Evolutionary conservation across 2,329 filamentous ascomycete species (phyloP).

Genomic region (Zymoseptoria passerinii): DNA sequence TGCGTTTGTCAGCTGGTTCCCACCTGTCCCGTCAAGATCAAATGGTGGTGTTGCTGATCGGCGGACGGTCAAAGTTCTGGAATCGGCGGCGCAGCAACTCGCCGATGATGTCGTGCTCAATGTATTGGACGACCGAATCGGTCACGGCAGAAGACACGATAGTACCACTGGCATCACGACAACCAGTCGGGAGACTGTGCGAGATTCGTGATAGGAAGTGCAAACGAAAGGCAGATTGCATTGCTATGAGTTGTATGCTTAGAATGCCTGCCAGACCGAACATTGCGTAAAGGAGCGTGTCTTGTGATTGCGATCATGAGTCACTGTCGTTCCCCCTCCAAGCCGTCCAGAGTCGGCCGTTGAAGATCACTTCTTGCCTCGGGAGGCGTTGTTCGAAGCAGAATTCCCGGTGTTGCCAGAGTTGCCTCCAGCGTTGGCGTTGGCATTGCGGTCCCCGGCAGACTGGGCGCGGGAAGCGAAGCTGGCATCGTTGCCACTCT

Average conservation of each 20-base stretch:
- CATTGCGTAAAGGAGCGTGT: neutral
- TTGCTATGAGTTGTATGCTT: neutral
- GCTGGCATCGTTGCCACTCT: constrained; percentile 9
- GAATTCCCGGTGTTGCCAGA: neutral
- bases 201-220: neutral
- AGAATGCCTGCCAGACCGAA: neutral
- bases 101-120: neutral
- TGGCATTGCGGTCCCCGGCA: constrained; percentile 25
- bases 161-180: neutral
- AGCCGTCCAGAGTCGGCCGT: neutral
- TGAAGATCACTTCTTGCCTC: neutral
- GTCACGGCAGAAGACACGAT: neutral
- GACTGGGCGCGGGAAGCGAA: constrained; percentile 14
- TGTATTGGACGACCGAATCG: neutral
- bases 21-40: no score
- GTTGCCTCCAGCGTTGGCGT: constrained; percentile 2
- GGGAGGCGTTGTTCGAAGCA: neutral
- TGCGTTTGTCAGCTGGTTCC: no score
- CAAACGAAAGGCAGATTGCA: neutral
- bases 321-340: neutral
- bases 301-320: neutral
- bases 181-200: neutral
- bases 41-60: no score
- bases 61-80: no score
- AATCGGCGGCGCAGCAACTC: neutral